Evolutionary conservation across 805 yeast genomes (phyloP), one percentile per base, ranked within the genome.

Genomic region (Kurtzmaniella cleridarum): DNA sequence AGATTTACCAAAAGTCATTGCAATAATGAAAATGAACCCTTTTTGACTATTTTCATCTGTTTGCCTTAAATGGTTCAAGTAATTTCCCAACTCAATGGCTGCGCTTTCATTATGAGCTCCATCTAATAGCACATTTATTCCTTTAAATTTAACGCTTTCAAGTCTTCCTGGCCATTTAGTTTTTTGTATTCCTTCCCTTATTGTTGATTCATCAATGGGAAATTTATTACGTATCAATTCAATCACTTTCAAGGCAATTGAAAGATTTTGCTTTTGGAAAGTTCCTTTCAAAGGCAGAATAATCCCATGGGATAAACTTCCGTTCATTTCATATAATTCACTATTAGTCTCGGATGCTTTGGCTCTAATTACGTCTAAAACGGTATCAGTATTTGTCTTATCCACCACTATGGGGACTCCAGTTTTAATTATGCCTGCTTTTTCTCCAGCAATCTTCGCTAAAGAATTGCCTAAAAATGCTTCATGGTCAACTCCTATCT

Each of bases 51-150:
- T 32, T 12, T 39, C 27, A 10, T 44, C 28, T 33, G 13, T 1
- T 42, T 29, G 5, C 66, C 57, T 27, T 5, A 27, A n/a, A 3
- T 32, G 5, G 5, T 36, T 13, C 2, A 89, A 59, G 53, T 69
- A 87, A 30, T 69, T 69, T 0, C 73, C 74, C 24, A 93, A 64
- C 50, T 84, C 87, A n/a, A 62, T 59, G 0, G 96, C 93, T 0
- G 97, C 95, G 43, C 81, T 78, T 5, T 78, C 79, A 55, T 93
- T 93, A 57, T 93, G 98, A 0, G 98, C 97, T 2, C 98, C 98
- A 61, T 91, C 98, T 2, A 93, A 52, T 3, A 93, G 59, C 0
- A 79, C 57, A 1, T 48, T 50, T 1, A 69, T 37, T 1, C 56
- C 47, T 16, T n/a, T 23, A 10, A 55, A 49, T 1, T 37, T 36